A percentile compares a stretch with the other conserved stretches of the same genome.
Evolutionary conservation across 1,139 yeast genomes (phyloP).

Genomic region (Wickerhamomyces sp.): DNA sequence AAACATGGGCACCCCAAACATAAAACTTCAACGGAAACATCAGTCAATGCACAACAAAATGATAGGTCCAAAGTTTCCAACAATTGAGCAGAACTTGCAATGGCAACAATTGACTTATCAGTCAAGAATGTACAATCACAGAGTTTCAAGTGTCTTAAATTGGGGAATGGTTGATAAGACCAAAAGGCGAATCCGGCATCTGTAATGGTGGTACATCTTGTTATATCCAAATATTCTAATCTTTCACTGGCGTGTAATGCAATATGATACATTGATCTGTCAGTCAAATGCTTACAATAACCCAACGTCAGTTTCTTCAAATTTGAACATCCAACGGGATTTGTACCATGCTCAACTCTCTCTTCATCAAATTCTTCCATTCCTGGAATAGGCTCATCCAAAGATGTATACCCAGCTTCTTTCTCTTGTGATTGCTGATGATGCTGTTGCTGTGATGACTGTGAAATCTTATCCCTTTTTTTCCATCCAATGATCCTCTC

Average conservation of each 20-base stretch:
- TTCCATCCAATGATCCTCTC: conserved; percentile 62
- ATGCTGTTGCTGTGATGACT: background rate
- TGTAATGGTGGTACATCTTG: conserved; percentile 74
- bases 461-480: conserved; percentile 1
- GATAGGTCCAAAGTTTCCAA: conserved; percentile 55
- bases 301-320: conserved; percentile 52
- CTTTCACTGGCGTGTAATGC: conserved; percentile 53
- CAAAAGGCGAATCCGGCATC: conserved; percentile 68
- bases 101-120: conserved; percentile 56
- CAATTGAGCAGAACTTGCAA: conserved; percentile 57
- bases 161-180: conserved; percentile 51
- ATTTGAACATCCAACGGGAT: conserved; percentile 50
- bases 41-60: conserved; percentile 73
- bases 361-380: conserved; percentile 22
- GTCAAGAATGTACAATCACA: conserved; percentile 72
- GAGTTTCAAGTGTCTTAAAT: conserved; percentile 46
- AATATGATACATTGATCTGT: conserved; percentile 58
- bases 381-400: conserved; percentile 22
- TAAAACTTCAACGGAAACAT: conserved; percentile 59
- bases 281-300: conserved; percentile 72
- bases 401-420: background rate
- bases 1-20: conserved; percentile 60
- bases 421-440: background rate
- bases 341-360: conserved; percentile 20
- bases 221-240: conserved; percentile 53